phyloP scores from a whole-genome alignment of 495 filamentous ascomycete species.

The Penicillium crystallinum region DNA sequence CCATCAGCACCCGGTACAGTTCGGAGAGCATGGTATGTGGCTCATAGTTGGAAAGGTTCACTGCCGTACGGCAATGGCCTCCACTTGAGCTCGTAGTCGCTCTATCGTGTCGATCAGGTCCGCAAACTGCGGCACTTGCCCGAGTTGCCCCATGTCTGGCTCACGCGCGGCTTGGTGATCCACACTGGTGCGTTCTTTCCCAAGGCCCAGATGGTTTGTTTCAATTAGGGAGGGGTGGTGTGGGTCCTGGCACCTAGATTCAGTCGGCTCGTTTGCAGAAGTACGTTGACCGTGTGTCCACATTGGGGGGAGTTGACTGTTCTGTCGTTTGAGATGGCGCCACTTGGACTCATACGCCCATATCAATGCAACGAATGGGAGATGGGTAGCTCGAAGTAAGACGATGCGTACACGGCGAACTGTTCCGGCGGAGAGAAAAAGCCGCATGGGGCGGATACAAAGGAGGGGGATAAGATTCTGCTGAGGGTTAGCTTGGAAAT shows the following conservation, averaged over 20 bases:
- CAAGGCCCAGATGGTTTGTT: constrained; percentile 16
- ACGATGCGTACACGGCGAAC: constrained; percentile 70
- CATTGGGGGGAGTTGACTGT: constrained; percentile 23
- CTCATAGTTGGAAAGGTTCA: not conserved
- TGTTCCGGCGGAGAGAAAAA: constrained; percentile 66
- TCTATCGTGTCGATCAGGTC: constrained; percentile 39
- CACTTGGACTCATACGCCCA: constrained; percentile 51
- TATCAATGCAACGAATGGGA: constrained; percentile 59
- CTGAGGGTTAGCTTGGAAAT: constrained; percentile 19
- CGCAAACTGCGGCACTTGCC: constrained; percentile 20
- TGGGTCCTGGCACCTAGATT: constrained; percentile 29
- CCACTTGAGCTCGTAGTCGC: constrained; percentile 38
- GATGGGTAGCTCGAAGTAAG: constrained; percentile 67
- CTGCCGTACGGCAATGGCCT: constrained; percentile 8
- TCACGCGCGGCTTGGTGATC: constrained; percentile 22
- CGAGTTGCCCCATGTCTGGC: constrained; percentile 14
- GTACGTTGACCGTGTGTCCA: constrained; percentile 19
- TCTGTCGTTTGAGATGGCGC: constrained; percentile 23
- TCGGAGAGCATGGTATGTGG: not conserved
- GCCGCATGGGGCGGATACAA: constrained; percentile 75
- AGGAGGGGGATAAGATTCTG: constrained; percentile 81
- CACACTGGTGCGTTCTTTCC: constrained; percentile 15
- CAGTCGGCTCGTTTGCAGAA: constrained; percentile 23
- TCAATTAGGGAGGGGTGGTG: constrained; percentile 25
- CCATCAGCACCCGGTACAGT: not conserved